Evolutionary conservation across 164 flowering plant genomes (phyloP), one percentile per base, ranked within the genome.

Genomic region (Hamamelis virginiana): DNA sequence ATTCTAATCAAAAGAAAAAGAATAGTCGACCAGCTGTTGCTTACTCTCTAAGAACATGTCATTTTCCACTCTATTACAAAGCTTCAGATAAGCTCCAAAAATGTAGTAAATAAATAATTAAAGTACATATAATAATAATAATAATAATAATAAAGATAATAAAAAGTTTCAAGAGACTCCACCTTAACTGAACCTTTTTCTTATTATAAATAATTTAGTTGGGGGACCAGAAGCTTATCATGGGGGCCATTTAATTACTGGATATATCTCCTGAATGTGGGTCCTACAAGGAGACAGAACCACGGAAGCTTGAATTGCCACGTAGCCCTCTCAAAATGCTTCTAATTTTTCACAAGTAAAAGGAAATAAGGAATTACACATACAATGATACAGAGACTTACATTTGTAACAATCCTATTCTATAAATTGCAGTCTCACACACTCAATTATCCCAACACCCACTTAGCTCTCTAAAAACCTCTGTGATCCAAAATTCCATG

Each of bases 291-390:
- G 72, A 51, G 46, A 69, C 80, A 69, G 41, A 76, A 72, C 65
- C 69, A 67, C 19, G 69, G 82, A 76, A 74, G 67, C 72, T 63
- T 50, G 62, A 68, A 48, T 45, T 69, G 77, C 82, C 80, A 79
- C 77, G 82, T 78, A 78, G 66, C 68, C 69, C 56, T 62, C 71
- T 71, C 62, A 27, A 38, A 53, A 16, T 64, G 38, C 66, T 50
- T 47, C 56, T 59, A 57, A 25, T 57, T 57, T 27, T 50, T 45
- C 55, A 26, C 26, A 50, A 19, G 22, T 60, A 45, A n/a, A 14
- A 11, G 9, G 12, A n/a, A 43, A 41, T 23, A 63, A 22, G 2
- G 18, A 43, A 33, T 38, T 56, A 57, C 43, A 44, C 3, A 13
- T 4, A 1, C 9, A 33, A 56, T 41, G 4, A 5, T 9, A 44